Conservation (phyloP, 1,284 basidiomycete genomes). For the Schizophyllum amplum region DNA sequence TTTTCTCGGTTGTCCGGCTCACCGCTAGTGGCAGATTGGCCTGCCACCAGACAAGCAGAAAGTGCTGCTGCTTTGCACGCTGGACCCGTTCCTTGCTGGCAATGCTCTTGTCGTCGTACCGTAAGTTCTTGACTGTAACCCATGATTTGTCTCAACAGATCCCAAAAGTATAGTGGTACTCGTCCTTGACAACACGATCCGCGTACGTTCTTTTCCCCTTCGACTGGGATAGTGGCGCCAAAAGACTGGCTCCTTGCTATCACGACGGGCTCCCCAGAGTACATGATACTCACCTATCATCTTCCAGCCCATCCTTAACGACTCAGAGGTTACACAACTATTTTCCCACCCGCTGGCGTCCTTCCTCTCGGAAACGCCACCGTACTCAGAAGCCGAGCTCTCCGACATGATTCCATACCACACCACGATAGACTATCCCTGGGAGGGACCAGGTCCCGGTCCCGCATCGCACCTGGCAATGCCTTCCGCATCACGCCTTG, state of each 20-base stretch:
- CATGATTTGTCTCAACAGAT: background rate
- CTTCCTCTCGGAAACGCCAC: constrained; percentile 60
- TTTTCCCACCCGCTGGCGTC: constrained; percentile 77
- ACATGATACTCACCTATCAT: background rate
- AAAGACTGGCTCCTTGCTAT: too few species aligned
- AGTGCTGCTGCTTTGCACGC: constrained; percentile 63
- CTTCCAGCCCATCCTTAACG: constrained; percentile 67
- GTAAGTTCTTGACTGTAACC: constrained; percentile 32
- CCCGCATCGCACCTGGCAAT: background rate
- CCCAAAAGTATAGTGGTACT: constrained; percentile 69
- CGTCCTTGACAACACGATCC: constrained; percentile 62
- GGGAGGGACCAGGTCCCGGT: constrained; percentile 34
- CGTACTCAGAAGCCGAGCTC: constrained; percentile 46
- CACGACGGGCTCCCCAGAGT: too few species aligned
- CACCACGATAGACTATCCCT: constrained; percentile 41
- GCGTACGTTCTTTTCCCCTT: constrained; percentile 39
- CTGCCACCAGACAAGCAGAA: constrained; percentile 59
- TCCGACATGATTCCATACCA: constrained; percentile 55
- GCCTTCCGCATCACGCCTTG: background rate
- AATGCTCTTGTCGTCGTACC: constrained; percentile 72
- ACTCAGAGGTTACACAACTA: constrained; percentile 66
- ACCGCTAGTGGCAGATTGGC: constrained; percentile 68
- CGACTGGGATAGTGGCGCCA: too few species aligned
- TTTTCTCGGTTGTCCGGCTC: constrained; percentile 2
- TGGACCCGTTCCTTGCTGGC: constrained; percentile 71